Evolutionary conservation across 768 basidiomycete genomes (phyloP), one percentile per base, ranked within the genome.

Genomic region (Hypholoma fasciculare): DNA sequence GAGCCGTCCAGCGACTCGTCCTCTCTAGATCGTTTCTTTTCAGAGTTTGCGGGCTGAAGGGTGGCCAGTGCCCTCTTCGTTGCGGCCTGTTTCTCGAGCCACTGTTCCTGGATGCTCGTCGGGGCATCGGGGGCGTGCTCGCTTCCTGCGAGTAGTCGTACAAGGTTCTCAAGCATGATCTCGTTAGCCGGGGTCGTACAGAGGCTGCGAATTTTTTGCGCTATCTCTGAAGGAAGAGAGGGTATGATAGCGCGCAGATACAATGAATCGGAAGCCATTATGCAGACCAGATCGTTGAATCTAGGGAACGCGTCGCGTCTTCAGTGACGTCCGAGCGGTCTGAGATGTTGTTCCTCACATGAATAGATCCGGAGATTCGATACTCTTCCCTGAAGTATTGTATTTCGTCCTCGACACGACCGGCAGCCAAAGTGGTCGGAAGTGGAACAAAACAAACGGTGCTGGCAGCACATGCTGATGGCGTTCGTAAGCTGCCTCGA

Each of bases 141-240:
- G 16, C 74, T 79, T 20, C 80, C 82, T 27, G 62, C 58, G 6
- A 80, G 61, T 52, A 83, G 77, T 40, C 79, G 72, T 30, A 82
- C 71, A 3, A 82, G 64, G 42, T 73, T 74, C 52, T 82, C 80
- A 14, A 83, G 67, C 6, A 72, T 58, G 27, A 63, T 38, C 61
- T 78, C 74, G 40, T 73, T 72, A 2, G 72, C 60, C 14, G 76
- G 59, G 43, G 73, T 67, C 19, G 64, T 60, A 54, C 74, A 75
- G 8, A 76, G 60, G 40, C 56, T 62, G 16, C 70, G 65, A 14
- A 78, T 63, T 63, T 71, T 70, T 16, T 63, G 63, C n/a, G 75
- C 69, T 16, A 76, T 64, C 50, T 73, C 74, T 8, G 57, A 66
- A 1, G 76, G 76, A 17, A 78, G 62, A 23, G 68, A 63, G 3